Base-by-base conservation (phyloP, 192 early-diverging fungal genomes). In the Paraglomus occultum region DNA sequence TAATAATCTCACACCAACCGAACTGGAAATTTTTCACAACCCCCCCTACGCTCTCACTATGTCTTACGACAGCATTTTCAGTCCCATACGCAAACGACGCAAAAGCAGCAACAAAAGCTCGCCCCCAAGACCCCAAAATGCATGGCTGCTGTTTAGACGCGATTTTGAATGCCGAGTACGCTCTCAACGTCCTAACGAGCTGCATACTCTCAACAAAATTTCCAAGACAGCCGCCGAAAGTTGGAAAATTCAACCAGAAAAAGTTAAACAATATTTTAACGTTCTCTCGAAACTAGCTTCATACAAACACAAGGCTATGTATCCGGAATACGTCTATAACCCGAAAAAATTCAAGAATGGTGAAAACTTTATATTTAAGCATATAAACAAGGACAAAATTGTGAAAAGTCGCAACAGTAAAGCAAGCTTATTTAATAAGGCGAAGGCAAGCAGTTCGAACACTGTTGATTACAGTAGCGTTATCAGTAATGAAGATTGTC, bases 201-300 rank as follows among this genome's bases (percentile, higher is more conserved):
- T 44, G 10, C 54, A 48, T 3, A 68, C 52, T 23, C 52, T 68
- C 18, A 53, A 68, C 15, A 44, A 45, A 23, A 45, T 68, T 22
- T 68, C 66, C 8, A 55, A 18, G 0, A 31, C 44, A 48, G 66
- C 66, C 7, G 66, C 51, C 20, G 42, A 44, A 8, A 6, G 20
- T 22, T 68, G 66, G 52, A 55, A 44, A 55, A 44, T 23, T 45
- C 42, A 68, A 46, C 8, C 66, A 6, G 0, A 11, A 9, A 52
- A 67, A 54, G 51, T 67, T 42, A 67, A 67, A 54, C 17, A 18
- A 55, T 68, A 22, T 22, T 68, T 68, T 44, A 53, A 68, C 15
- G 48, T 55, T 53, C 40, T 68, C 7, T 55, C 39, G 8, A 51
- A 15, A 51, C 12, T 67, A 3, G 65, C 65, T 43, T 52, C 10